These are phyloP conservation scores for Kwoniella dendrophila DNA, from an alignment of 768 basidiomycete genomes.

Conservation along the genomic window DNA sequence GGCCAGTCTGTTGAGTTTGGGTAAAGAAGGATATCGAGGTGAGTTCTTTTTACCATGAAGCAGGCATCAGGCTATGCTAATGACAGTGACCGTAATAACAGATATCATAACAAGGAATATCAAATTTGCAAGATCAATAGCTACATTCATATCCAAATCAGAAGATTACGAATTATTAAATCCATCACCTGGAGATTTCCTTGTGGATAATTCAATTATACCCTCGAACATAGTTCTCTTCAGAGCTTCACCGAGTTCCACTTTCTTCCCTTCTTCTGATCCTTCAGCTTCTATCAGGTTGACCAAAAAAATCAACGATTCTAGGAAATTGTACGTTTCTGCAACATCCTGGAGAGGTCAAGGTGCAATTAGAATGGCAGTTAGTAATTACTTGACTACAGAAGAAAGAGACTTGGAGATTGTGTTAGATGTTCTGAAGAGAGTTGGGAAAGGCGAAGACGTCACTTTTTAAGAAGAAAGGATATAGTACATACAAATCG, in stretches of 20 bases:
- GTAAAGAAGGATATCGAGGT: slow-evolving; percentile 57
- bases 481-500: neutral
- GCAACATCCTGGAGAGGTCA: slow-evolving; percentile 56
- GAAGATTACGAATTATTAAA: slow-evolving; percentile 48
- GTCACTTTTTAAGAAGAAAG: neutral
- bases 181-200: slow-evolving; percentile 12
- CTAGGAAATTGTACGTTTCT: slow-evolving; percentile 56
- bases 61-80: no score
- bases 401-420: slow-evolving; percentile 34
- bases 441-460: slow-evolving; percentile 15
- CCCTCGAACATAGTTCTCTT: slow-evolving; percentile 58
- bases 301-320: slow-evolving; percentile 54
- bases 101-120: slow-evolving; percentile 57
- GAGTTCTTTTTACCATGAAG: slow-evolving; percentile 7
- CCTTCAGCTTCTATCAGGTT: slow-evolving; percentile 32
- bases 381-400: slow-evolving; percentile 54
- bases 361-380: slow-evolving; percentile 57
- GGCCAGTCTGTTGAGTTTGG: slow-evolving; percentile 56
- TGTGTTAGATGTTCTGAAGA: slow-evolving; percentile 40
- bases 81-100: neutral
- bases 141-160: slow-evolving; percentile 43
- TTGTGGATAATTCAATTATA: slow-evolving; percentile 26
- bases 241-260: slow-evolving; percentile 31
- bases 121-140: slow-evolving; percentile 55
- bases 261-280: slow-evolving; percentile 35